Evolutionary conservation across 441 rosid species (phyloP).

Genomic region (Metrosideros polymorpha): DNA sequence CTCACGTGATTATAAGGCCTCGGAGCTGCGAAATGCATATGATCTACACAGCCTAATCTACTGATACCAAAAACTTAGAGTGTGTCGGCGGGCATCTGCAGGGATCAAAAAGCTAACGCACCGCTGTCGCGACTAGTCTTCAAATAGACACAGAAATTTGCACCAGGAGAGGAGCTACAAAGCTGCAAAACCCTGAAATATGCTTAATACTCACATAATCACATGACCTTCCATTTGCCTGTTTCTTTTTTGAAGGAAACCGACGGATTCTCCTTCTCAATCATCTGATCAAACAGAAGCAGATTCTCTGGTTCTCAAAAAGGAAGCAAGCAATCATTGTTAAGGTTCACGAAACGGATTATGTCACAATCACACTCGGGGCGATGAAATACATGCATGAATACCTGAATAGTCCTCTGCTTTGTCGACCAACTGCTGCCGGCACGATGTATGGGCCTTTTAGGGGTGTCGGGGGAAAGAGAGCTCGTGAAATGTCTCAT

Average conservation of each 20-base stretch:
- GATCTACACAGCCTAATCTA: not conserved
- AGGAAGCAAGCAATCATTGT: not conserved
- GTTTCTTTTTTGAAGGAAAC: not conserved
- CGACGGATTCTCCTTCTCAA: not conserved
- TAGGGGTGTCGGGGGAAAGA: not conserved
- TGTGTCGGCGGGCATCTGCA: not conserved
- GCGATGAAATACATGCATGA: not conserved
- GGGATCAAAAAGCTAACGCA: not conserved
- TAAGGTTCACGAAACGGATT: not conserved
- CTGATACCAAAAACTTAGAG: not conserved
- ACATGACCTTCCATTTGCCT: not conserved
- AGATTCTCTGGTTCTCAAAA: not conserved
- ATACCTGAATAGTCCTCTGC: not conserved
- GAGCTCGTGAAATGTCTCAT: not conserved
- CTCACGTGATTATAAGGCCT: not conserved
- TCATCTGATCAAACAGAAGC: not conserved
- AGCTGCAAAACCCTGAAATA: not conserved
- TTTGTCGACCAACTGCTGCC: not conserved
- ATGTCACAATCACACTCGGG: not conserved
- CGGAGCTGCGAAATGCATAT: not conserved
- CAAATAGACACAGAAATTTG: not conserved
- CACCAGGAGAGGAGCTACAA: not conserved
- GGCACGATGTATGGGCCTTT: too few species aligned
- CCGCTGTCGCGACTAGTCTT: not conserved
- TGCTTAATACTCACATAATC: too few species aligned